phyloP scores from a whole-genome alignment of 164 flowering plant species.

The Amborella trichopoda region DNA sequence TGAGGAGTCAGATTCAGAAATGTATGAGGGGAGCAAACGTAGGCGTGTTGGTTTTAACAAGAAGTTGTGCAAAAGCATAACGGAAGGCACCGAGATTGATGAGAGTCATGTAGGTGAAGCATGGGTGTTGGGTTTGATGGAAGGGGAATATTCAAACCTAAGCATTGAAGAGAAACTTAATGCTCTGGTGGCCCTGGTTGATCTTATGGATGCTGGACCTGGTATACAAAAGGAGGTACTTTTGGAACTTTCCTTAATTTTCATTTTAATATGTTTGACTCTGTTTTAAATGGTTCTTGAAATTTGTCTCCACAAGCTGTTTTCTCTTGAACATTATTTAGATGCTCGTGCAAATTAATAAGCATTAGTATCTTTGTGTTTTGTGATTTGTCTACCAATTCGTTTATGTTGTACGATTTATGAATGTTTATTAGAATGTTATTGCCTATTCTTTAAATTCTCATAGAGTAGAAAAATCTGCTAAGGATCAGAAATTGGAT shows the following conservation, averaged over 20 bases:
- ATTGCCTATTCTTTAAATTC: no score
- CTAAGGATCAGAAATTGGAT: no score
- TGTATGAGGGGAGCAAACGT: slow-evolving; percentile 9
- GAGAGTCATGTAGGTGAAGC: slow-evolving; percentile 82
- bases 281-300: background rate
- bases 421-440: no score
- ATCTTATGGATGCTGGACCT: slow-evolving; percentile 59
- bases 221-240: slow-evolving; percentile 63
- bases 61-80: slow-evolving; percentile 17
- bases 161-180: slow-evolving; percentile 83
- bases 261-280: background rate
- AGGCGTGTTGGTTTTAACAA: slow-evolving; percentile 9
- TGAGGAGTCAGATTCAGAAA: slow-evolving; percentile 35
- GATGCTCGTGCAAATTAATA: no score
- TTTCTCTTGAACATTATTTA: no score
- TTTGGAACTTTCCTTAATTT: background rate
- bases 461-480: no score
- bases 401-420: no score
- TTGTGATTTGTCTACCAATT: no score
- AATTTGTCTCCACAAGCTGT: no score
- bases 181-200: slow-evolving; percentile 62
- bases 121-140: slow-evolving; percentile 84
- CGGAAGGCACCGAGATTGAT: slow-evolving; percentile 59
- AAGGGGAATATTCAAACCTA: slow-evolving; percentile 86
- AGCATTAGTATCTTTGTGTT: no score